Evolutionary conservation across 2,329 filamentous ascomycete genomes (phyloP), one percentile per base, ranked within the genome.

Genomic region (Ascochyta fabae): DNA sequence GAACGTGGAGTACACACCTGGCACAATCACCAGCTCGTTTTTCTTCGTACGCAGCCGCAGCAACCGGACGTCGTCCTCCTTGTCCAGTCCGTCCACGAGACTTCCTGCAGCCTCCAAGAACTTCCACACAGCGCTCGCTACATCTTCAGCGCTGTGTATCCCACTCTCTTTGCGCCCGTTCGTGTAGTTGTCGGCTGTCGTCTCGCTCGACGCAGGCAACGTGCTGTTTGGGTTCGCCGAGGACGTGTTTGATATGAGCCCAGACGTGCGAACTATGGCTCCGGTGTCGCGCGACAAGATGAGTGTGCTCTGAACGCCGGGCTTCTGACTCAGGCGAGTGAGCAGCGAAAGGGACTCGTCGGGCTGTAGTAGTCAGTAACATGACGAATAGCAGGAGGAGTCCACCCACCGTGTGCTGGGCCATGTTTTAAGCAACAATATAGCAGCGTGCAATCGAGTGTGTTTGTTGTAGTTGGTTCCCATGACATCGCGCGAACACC

Each of bases 1-100:
- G 15, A 23, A 19, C 6, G 29, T 8, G 12, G 39, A 23, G 5
- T 27, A 54, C 74, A 42, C 72, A 82, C 81, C 81, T 48, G 90
- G 90, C 19, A 94, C 88, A 68, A 95, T 91, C 56, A 95, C 88
- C 59, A 95, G 78, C 75, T 96, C 91, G 66, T 92, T 89, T 75
- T 90, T 92, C 79, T 88, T 92, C n/a, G 90, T 94, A 62, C 91
- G 84, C 61, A 96, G 72, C 60, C 90, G 83, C 47, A 95, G 76
- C 43, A 95, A 79, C 76, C 88, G 92, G 60, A 93, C 77, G 71
- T 93, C 90, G 67, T 95, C 91, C 78, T 92, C 88, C 29, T 83
- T 81, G 69, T 93, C 90, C 66, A 94, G 78, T 57, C 88, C 88
- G 59, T 87, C 81, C n/a, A 92, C 86, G 62, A 94, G 77, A 36